Base-by-base conservation (phyloP, 2,329 filamentous ascomycete genomes). In the Bipolaris bicolor region DNA sequence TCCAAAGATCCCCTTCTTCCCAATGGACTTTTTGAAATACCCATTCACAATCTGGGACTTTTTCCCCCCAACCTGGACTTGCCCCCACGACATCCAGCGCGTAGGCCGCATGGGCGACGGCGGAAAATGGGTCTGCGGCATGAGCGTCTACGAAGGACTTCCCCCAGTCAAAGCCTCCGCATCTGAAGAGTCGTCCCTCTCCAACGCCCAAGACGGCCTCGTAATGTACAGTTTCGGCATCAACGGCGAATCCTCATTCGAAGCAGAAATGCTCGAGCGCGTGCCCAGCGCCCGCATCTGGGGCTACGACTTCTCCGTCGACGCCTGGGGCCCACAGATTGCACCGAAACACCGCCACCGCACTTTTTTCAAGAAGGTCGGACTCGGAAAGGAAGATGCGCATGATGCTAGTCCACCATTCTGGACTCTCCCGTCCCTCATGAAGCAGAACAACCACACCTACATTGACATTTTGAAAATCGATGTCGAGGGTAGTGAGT, bases 391-490 rank as follows among this genome's bases (percentile, higher is more conserved):
- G 45, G 63, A 63, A 33, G 70, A 74, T 34, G 49, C 67, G 20
- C 63, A 68, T 7, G 53, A 63, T 3, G 60, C 48, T 2, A 41
- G 41, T 0, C 69, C 69, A 0, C 67, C 69, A 6, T 73, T 74
- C 48, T 74, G 61, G 62, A 74, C 68, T 1, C 55, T 74, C 1
- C 68, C 66, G 2, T 56, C 60, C 3, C 50, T 74, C 31, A 74
- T 74, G 71, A 65, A 63, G 49, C 53, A 67, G 20, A 74, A 74
- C 58, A 71, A 71, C 44, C 71, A 73, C 53, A 69, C 64, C 2
- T 73, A 74, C 52, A 72, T 74, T 45, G 71, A 74, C 44, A 71
- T 74, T 20, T 51, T 74, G 34, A 74, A 73, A 54, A 71, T 74
- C 49, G 71, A 74, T 41, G 65, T 74, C 50, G 71, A 74, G 53